Evolutionary conservation across 306 rosid species (phyloP).

Genomic region (Ormosia emarginata): DNA sequence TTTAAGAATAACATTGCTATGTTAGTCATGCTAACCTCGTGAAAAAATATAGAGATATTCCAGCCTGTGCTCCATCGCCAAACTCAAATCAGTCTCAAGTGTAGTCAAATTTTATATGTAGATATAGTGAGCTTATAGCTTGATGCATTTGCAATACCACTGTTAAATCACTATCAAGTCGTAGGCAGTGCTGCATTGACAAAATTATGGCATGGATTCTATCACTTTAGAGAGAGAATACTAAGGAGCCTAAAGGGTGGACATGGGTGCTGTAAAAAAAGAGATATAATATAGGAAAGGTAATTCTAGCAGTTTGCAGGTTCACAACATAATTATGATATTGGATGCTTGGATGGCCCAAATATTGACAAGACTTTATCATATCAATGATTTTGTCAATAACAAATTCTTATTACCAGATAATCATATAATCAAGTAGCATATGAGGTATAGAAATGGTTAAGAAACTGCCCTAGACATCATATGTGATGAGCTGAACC

Average conservation of each 20-base stretch:
- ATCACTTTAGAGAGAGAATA: background rate
- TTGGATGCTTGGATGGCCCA: background rate
- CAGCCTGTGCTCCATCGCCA: background rate
- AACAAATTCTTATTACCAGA: background rate
- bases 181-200: background rate
- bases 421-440: background rate
- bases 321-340: background rate
- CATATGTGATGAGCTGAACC: too few relatives aligned
- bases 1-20: conserved; percentile 20
- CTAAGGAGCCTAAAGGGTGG: background rate
- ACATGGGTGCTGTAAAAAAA: too few relatives aligned
- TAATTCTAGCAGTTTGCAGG: background rate
- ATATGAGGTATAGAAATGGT: background rate
- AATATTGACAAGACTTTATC: background rate
- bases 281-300: background rate
- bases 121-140: background rate
- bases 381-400: background rate
- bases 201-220: background rate
- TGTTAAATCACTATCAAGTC: background rate
- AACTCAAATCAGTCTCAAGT: background rate
- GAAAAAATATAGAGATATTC: background rate
- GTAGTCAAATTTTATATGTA: background rate
- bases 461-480: background rate
- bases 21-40: background rate
- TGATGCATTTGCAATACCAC: background rate